phyloP scores from a whole-genome alignment of 1,284 basidiomycete genomes.

The Heterobasidion irregulare region DNA sequence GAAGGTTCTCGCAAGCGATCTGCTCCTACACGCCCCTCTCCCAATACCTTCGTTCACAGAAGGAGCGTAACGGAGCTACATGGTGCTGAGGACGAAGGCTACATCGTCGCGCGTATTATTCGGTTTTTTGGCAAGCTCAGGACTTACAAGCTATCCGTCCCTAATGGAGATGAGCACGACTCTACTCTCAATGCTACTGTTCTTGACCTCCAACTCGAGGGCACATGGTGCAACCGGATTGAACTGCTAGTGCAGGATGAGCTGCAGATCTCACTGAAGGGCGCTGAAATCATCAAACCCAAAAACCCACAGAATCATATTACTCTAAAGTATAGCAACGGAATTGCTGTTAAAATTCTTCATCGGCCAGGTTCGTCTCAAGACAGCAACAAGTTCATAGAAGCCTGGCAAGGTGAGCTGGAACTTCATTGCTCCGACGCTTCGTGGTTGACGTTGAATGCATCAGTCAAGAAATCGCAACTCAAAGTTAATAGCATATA shows the following conservation, averaged over 20 bases:
- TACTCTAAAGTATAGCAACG: slow-evolving; percentile 3
- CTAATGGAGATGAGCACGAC: neutral
- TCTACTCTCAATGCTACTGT: neutral
- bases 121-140: neutral
- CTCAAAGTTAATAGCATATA: neutral
- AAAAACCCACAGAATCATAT: neutral
- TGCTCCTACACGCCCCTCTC: no score
- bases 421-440: neutral
- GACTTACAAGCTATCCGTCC: slow-evolving; percentile 4
- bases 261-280: slow-evolving; percentile 1
- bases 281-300: slow-evolving; percentile 3
- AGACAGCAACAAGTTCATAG: neutral
- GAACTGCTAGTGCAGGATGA: slow-evolving; percentile 5
- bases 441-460: neutral
- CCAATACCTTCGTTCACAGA: neutral
- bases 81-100: neutral
- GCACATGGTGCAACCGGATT: slow-evolving; percentile 3
- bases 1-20: neutral
- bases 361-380: neutral
- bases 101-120: neutral
- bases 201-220: slow-evolving; percentile 2
- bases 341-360: slow-evolving; percentile 4
- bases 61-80: neutral
- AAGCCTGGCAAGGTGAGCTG: neutral
- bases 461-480: neutral